Evolutionary conservation across 129 eudicot genomes (phyloP).

Genomic region (Lactuca saligna): DNA sequence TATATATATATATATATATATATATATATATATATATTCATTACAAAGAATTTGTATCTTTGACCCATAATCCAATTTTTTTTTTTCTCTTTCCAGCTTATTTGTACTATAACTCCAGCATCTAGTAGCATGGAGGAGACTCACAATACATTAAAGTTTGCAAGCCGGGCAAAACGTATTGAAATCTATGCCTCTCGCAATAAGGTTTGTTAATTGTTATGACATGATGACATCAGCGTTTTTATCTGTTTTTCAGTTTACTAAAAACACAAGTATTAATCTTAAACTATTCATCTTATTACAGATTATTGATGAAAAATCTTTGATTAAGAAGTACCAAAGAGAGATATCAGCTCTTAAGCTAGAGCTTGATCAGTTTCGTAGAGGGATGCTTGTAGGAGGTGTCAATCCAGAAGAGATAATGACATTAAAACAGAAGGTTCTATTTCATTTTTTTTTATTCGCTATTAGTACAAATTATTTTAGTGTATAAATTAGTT

Average conservation of each 20-base stretch:
- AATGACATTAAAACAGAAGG: conserved; percentile 81
- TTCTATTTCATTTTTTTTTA: conserved; percentile 23
- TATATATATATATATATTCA: conserved; percentile 7
- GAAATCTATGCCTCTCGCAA: conserved; percentile 93
- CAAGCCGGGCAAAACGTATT: conserved; percentile 92
- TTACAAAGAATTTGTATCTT: no score
- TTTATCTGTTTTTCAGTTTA: conserved; percentile 19
- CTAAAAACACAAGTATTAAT: not conserved
- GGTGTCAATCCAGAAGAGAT: conserved; percentile 97
- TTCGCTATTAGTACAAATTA: conserved; percentile 7
- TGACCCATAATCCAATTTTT: conserved; percentile 6
- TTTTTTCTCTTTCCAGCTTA: conserved; percentile 56
- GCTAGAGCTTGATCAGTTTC: conserved; percentile 88
- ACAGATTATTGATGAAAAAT: conserved; percentile 97
- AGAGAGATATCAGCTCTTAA: conserved; percentile 86
- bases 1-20: conserved; percentile 19
- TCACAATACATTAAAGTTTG: conserved; percentile 92
- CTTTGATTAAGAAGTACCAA: conserved; percentile 95
- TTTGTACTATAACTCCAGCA: conserved; percentile 98
- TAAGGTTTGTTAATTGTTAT: conserved; percentile 51
- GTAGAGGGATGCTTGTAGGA: conserved; percentile 88
- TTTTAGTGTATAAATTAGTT: not conserved
- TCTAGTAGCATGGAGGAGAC: conserved; percentile 98
- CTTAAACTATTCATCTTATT: conserved; percentile 28
- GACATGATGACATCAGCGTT: conserved; percentile 19